Evolutionary conservation across 352 stramenopile species (phyloP), one percentile per base, ranked within the genome.

Genomic region (Globisporangium barbulae): DNA sequence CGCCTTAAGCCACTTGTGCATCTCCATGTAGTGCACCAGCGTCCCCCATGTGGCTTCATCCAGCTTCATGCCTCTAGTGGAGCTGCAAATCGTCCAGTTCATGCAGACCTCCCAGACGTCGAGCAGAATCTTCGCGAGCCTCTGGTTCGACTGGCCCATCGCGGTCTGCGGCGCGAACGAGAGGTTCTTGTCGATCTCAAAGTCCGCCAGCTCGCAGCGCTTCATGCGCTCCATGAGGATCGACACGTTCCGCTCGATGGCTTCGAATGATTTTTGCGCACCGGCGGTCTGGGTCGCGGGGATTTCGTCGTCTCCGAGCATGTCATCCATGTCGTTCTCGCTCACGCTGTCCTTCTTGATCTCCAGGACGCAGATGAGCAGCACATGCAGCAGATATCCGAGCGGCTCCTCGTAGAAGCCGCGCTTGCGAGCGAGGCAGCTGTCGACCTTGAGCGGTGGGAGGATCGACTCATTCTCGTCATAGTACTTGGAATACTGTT

Each of bases 401-500:
- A 85, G 57, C 21, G 77, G 77, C 35, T 85, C 77, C 59, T 75
- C 74, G 54, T 83, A 83, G 12, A 71, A 41, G 1, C 72, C 70
- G 2, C 61, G 61, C 37, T 69, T 72, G 19, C 65, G 57, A 13
- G 67, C 59, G 7, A 81, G 58, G 59, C 72, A 76, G 7, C 65
- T 63, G 48, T 87, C 77, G 13, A 87, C 39, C 41, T 82, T 79
- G 8, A 89, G 41, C n/a, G 79, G 76, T 10, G 79, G 79, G 5
- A 79, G 62, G 0, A 82, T 53, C 9, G 59, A 72, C 39, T 81
- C 77, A 41, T 89, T 85, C 17, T 61, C 53, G 25, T 86, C 77
- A 52, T 85, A 81, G 50, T 73, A 85, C 37, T 73, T 72, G 30
- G 52, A 48, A 28, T 78, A 81, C 42, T 85, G 74, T 7, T 76